Conservation (phyloP, 805 yeast genomes). For the Cyberlindnera japonica region DNA sequence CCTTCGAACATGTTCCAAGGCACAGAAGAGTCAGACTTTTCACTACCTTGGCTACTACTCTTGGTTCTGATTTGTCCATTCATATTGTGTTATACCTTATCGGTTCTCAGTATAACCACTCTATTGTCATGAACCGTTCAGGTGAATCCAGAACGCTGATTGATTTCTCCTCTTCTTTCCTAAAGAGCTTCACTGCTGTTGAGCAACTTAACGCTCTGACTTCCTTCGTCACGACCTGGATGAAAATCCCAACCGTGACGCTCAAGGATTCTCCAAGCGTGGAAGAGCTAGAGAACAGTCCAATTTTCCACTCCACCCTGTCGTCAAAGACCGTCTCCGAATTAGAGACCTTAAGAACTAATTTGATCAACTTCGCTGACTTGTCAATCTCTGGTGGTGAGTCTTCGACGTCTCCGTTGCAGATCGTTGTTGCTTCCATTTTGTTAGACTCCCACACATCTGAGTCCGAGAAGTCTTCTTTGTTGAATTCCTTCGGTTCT, state of each 20-base stretch:
- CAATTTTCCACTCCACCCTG: constrained; percentile 61
- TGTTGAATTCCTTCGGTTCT: constrained; percentile 20
- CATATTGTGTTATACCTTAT: constrained; percentile 73
- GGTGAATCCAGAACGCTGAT: constrained; percentile 64
- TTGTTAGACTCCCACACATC: constrained; percentile 38
- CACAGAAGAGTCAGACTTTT: constrained; percentile 90
- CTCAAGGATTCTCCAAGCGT: constrained; percentile 20
- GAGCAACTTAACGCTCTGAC: constrained; percentile 61
- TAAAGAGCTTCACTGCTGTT: constrained; percentile 60
- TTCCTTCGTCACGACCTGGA: constrained; percentile 51
- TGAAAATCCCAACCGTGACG: constrained; percentile 35
- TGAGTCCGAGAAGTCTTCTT: constrained; percentile 7
- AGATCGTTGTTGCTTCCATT: constrained; percentile 49
- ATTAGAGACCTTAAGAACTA: constrained; percentile 43
- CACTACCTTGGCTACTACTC: constrained; percentile 69
- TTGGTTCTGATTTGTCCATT: constrained; percentile 64
- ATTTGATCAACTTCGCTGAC: constrained; percentile 55
- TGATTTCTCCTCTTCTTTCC: constrained; percentile 69
- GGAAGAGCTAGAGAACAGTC: constrained; percentile 42
- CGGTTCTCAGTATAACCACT: constrained; percentile 69
- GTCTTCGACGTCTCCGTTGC: constrained; percentile 44
- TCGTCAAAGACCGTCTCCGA: constrained; percentile 48
- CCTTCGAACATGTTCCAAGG: constrained; percentile 92
- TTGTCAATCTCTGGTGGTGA: constrained; percentile 34
- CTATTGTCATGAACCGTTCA: constrained; percentile 50